Base-by-base conservation (phyloP, 129 eudicot species). In the Pulicaria dysenterica region DNA sequence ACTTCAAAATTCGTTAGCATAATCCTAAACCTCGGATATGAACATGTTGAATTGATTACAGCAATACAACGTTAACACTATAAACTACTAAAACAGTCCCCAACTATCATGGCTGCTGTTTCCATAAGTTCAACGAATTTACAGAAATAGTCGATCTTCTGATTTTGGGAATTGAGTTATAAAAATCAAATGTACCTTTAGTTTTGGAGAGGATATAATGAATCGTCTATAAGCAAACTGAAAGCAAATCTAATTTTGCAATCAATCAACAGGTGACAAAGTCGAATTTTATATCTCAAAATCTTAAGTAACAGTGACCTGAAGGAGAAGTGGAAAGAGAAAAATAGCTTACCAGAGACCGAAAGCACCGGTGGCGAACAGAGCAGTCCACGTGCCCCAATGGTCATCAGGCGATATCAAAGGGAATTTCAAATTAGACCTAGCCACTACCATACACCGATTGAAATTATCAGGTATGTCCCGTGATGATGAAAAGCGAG, bases 301-400 rank as follows among this genome's bases (percentile, higher is more conserved):
- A 15, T 60, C 14, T 17, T 11, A 47, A 16, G 40, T 38, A 19
- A n/a, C 45, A 42, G 15, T 42, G 6, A 46, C 8, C 37, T 14
- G 41, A 65, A 65, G 3, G 71, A 73, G 24, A 11, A 15, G 39
- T 14, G 42, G 4, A 50, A 54, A n/a, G 13, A 45, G 4, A 38
- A 45, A 65, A 31, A 17, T 15, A 31, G 19, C 48, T 58, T 87
- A 92, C 98, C 96, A 92, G 79, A 89, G 83, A 46, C 96, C 98
- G 69, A 87, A 73, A 64, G 94, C 83, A 70, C 84, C 95, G 50
- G 88, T 85, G 66, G 86, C 80, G 45, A 92, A 70, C 36, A 92
- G 96, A 38, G 86, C 83, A 17, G 96, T 66, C 98, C 96, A 92
- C 1, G 71, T 64, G 19, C 88, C 98, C 98, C 96, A 92, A 37